Percentiles rank a stretch among this genome's conserved stretches.
Evolutionary conservation across 2,329 filamentous ascomycete species (phyloP).

Genomic region (Clonostachys chloroleuca): DNA sequence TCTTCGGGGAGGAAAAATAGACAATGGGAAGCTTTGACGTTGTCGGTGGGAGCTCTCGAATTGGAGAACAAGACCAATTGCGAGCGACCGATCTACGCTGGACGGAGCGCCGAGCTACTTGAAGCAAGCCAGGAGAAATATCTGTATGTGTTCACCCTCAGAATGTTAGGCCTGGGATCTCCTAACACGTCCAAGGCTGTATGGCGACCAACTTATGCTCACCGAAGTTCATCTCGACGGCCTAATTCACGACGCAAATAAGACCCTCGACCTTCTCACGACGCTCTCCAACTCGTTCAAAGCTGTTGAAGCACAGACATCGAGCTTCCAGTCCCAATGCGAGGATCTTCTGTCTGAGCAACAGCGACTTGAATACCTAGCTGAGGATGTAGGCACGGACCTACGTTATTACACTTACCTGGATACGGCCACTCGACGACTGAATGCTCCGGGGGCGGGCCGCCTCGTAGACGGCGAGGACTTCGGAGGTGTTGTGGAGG

Average conservation of each 20-base stretch:
- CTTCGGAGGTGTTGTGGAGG: conserved; percentile 83
- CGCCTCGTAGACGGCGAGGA: conserved; percentile 79
- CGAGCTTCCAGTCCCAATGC: conserved; percentile 89
- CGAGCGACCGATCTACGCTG: conserved; percentile 11
- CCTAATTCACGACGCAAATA: conserved; percentile 72
- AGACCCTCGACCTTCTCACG: conserved; percentile 70
- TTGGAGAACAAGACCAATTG: conserved; percentile 14
- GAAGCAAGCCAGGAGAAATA: conserved; percentile 84
- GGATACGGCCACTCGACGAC: conserved; percentile 80
- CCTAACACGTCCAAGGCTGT: conserved; percentile 46
- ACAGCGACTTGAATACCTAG: conserved; percentile 70
- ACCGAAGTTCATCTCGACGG: conserved; percentile 79
- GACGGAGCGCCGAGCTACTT: conserved; percentile 63
- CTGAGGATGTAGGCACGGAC: conserved; percentile 81
- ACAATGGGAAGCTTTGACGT: conserved; percentile 45
- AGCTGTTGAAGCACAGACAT: conserved; percentile 83
- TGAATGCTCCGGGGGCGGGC: conserved; percentile 88
- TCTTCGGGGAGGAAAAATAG: conserved; percentile 31
- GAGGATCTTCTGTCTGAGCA: conserved; percentile 83
- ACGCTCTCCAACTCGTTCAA: conserved; percentile 82
- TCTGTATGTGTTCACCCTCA: conserved; percentile 47
- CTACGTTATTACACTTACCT: conserved; percentile 94
- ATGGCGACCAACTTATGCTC: conserved; percentile 74
- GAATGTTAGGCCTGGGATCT: background rate
- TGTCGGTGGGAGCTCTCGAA: conserved; percentile 12